These are phyloP conservation scores for Talaromyces islandicus DNA, from an alignment of 2,329 filamentous ascomycete genomes.

Conservation along the genomic window DNA sequence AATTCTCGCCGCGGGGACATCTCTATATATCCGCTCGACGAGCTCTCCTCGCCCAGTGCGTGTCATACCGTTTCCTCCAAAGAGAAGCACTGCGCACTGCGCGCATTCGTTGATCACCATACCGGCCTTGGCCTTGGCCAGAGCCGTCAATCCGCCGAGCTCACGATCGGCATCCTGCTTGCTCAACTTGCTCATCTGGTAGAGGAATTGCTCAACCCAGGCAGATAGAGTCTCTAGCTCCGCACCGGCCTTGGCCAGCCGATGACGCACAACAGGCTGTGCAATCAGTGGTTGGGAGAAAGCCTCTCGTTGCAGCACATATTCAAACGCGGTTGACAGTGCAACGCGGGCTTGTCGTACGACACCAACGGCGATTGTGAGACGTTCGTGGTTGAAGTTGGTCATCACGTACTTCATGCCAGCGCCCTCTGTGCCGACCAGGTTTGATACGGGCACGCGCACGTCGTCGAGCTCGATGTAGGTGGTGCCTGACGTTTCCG, in stretches of 20 bases:
- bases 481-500: slow-evolving; percentile 59
- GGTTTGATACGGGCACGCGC: slow-evolving; percentile 62
- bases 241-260: slow-evolving; percentile 64
- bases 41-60: slow-evolving; percentile 64
- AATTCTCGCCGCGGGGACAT: slow-evolving; percentile 57
- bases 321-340: slow-evolving; percentile 54
- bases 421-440: slow-evolving; percentile 63
- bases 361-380: slow-evolving; percentile 59
- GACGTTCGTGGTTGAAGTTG: slow-evolving; percentile 74
- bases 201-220: slow-evolving; percentile 67
- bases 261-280: slow-evolving; percentile 66
- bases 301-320: slow-evolving; percentile 60
- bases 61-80: slow-evolving; percentile 70
- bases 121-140: slow-evolving; percentile 66
- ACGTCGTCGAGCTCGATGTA: slow-evolving; percentile 74
- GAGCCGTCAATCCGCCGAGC: slow-evolving; percentile 65
- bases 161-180: slow-evolving; percentile 44
- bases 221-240: slow-evolving; percentile 64
- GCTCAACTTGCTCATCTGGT: slow-evolving; percentile 57
- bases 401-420: slow-evolving; percentile 73
- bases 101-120: slow-evolving; percentile 68
- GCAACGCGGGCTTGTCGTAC: slow-evolving; percentile 59
- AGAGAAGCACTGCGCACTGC: slow-evolving; percentile 62
- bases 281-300: slow-evolving; percentile 66
- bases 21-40: slow-evolving; percentile 62